Conservation (phyloP, 2,329 filamentous ascomycete genomes). For the Catunica adiposa region DNA sequence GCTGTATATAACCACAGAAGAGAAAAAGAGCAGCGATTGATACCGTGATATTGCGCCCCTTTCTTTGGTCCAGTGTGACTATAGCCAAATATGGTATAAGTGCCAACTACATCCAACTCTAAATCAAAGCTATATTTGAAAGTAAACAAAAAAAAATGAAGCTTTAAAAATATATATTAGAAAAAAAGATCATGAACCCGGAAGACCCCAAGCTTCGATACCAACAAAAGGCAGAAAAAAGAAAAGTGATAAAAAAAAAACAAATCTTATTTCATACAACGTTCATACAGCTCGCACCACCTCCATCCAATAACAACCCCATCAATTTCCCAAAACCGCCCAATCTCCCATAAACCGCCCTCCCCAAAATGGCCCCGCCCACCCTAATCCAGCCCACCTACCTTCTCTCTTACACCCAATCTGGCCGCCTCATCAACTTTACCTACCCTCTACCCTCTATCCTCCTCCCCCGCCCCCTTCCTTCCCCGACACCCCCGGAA, state of each 20-base stretch:
- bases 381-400: too few species aligned
- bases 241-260: constrained; percentile 9
- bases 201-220: neutral
- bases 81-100: neutral
- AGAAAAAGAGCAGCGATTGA: neutral
- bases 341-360: too few species aligned
- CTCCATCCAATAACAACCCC: neutral
- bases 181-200: neutral
- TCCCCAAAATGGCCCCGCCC: too few species aligned
- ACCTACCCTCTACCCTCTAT: neutral
- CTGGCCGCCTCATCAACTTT: neutral
- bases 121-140: neutral
- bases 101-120: neutral
- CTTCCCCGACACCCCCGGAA: too few species aligned
- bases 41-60: neutral
- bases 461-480: too few species aligned
- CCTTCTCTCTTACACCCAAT: neutral
- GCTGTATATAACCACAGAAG: neutral
- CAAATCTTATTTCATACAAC: neutral
- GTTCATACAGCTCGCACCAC: neutral
- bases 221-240: neutral
- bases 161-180: neutral
- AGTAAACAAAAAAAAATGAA: constrained; percentile 2
- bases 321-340: neutral
- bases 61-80: neutral